phyloP scores from a whole-genome alignment of 805 yeast genomes.

The Starmerella bombicola region DNA sequence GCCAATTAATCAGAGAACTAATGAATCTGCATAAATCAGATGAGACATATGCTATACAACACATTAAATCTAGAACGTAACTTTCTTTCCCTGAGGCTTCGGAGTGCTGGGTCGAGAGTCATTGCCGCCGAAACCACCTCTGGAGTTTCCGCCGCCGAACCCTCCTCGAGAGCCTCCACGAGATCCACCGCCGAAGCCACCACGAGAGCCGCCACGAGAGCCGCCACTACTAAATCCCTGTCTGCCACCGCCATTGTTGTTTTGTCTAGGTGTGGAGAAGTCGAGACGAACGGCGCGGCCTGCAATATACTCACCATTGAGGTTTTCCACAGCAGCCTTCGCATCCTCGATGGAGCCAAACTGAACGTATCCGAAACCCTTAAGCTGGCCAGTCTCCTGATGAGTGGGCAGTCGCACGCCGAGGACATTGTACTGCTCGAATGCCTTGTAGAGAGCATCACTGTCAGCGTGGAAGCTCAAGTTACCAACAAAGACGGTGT shows the following conservation, averaged over 20 bases:
- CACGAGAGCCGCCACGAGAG: slow-evolving; percentile 22
- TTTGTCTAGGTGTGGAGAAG: slow-evolving; percentile 81
- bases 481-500: slow-evolving; percentile 92
- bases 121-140: background rate
- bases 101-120: slow-evolving; percentile 1
- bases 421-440: slow-evolving; percentile 59
- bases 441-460: slow-evolving; percentile 60
- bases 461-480: slow-evolving; percentile 80
- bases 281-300: slow-evolving; percentile 94
- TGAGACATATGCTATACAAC: too few species aligned
- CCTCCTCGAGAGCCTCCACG: background rate
- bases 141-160: slow-evolving; percentile 1
- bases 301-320: slow-evolving; percentile 78
- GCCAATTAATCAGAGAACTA: background rate
- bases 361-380: slow-evolving; percentile 98
- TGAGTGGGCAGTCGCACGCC: slow-evolving; percentile 95
- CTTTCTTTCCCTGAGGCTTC: slow-evolving; percentile 22
- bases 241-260: slow-evolving; percentile 29
- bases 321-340: slow-evolving; percentile 67
- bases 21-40: too few species aligned
- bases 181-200: slow-evolving; percentile 14
- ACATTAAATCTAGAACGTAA: slow-evolving; percentile 15
- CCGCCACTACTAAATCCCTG: slow-evolving; percentile 23
- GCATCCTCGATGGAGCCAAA: slow-evolving; percentile 80
- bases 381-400: slow-evolving; percentile 97